Conservation (phyloP, 768 basidiomycete genomes). For the Lactifluus hygrophoroides region DNA sequence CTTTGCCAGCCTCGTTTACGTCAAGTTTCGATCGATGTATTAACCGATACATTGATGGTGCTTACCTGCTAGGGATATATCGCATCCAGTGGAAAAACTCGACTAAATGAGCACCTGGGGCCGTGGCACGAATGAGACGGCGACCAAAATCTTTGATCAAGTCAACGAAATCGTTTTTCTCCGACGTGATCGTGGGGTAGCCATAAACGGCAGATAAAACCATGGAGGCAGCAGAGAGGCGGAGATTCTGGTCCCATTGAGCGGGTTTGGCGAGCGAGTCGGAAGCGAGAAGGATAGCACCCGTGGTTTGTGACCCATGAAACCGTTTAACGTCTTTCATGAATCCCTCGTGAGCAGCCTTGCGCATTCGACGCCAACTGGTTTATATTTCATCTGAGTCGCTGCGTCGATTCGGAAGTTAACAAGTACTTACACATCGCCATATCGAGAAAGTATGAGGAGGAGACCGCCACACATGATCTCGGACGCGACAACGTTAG, state of each 20-base stretch:
- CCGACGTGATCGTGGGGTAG: not conserved
- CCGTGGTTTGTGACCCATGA: not conserved
- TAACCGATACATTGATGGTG: not conserved
- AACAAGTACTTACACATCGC: not conserved
- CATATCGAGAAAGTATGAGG: not conserved
- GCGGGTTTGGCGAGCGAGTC: not conserved
- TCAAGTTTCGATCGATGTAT: not conserved
- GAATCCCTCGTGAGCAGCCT: not conserved
- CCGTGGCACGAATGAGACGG: not conserved
- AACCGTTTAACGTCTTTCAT: not conserved
- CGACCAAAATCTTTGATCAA: not conserved
- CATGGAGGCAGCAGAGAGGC: not conserved
- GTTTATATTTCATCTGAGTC: not conserved
- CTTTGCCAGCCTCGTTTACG: not conserved
- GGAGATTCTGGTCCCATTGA: not conserved
- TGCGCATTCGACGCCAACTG: not conserved
- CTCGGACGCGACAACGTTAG: not conserved
- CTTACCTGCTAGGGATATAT: slow-evolving; percentile 6
- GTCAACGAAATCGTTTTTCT: not conserved
- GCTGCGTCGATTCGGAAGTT: not conserved
- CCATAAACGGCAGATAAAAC: not conserved
- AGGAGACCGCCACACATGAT: too few relatives aligned
- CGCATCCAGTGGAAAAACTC: slow-evolving; percentile 8
- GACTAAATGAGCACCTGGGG: slow-evolving; percentile 6
- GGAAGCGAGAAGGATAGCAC: not conserved